Percentiles rank a stretch among this genome's conserved stretches.
Evolutionary conservation across 1,284 basidiomycete species (phyloP).

Genomic region (Thecaphora thlaspeos): DNA sequence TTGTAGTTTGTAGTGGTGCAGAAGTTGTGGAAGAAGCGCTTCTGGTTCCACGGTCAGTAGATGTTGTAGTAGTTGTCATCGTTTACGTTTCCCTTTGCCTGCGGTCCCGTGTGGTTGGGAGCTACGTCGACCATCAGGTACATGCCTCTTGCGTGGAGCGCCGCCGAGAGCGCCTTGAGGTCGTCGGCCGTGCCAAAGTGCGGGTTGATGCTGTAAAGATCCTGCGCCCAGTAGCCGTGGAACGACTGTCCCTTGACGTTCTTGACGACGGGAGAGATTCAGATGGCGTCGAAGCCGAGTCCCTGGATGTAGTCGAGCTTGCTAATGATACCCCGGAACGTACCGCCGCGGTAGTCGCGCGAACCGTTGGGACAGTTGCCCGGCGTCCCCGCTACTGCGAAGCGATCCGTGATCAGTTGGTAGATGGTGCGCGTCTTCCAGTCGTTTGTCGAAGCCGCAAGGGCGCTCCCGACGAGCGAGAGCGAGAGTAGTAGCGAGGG

Average conservation of each 20-base stretch:
- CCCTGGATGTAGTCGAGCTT: slow-evolving; percentile 76
- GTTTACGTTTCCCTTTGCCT: slow-evolving; percentile 6
- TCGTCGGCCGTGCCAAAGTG: slow-evolving; percentile 71
- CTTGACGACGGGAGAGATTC: slow-evolving; percentile 64
- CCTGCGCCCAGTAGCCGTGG: slow-evolving; percentile 62
- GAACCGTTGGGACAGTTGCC: slow-evolving; percentile 63
- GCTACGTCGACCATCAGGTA: slow-evolving; percentile 77
- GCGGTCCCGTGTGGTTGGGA: slow-evolving; percentile 68
- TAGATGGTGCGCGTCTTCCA: slow-evolving; percentile 1
- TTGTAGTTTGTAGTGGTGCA: slow-evolving; percentile 69
- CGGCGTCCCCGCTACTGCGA: slow-evolving; percentile 61
- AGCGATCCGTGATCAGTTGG: slow-evolving; percentile 74
- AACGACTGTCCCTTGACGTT: slow-evolving; percentile 73
- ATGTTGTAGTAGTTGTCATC: slow-evolving; percentile 2
- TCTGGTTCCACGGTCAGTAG: slow-evolving; percentile 7
- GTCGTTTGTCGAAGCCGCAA: too few relatives aligned
- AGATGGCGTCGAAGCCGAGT: slow-evolving; percentile 73
- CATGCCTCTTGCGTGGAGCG: slow-evolving; percentile 70
- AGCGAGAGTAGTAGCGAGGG: too few relatives aligned
- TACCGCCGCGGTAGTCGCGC: slow-evolving; percentile 73
- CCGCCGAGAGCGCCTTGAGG: slow-evolving; percentile 67
- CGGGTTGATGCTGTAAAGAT: slow-evolving; percentile 67
- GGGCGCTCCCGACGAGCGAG: too few relatives aligned
- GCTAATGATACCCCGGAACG: slow-evolving; percentile 71
- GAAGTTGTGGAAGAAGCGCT: slow-evolving; percentile 66